Percentiles rank a stretch among this genome's conserved stretches.
These are phyloP conservation scores for Penicillium vulpinum DNA, from an alignment of 2,329 filamentous ascomycete genomes.

Conservation along the genomic window DNA sequence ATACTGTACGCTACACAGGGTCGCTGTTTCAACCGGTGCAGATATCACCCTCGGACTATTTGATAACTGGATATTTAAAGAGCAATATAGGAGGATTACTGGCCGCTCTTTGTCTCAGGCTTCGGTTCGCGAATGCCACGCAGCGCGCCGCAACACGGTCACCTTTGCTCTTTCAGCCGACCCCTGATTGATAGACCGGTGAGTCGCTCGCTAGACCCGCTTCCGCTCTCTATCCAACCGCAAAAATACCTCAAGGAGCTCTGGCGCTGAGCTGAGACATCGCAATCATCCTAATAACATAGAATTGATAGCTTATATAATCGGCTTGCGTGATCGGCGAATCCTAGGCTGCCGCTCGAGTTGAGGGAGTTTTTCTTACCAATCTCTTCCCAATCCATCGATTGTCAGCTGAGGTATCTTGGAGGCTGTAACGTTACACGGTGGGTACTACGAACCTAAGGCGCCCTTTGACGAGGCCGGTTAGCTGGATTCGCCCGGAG, in stretches of 20 bases:
- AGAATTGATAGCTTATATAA: constrained; percentile 1
- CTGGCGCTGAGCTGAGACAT: not conserved
- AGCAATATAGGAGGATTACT: too few species aligned
- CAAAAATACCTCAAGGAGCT: too few species aligned
- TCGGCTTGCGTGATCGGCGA: not conserved
- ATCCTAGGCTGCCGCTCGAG: not conserved
- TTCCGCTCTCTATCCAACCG: not conserved
- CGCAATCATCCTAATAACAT: not conserved
- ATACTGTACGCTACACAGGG: not conserved
- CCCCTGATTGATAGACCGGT: not conserved
- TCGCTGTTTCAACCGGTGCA: not conserved
- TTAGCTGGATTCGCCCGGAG: not conserved
- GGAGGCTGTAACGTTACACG: not conserved
- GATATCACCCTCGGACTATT: not conserved
- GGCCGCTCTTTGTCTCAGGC: not conserved
- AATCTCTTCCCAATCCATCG: constrained; percentile 1
- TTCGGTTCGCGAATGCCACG: not conserved
- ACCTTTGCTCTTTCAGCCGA: not conserved
- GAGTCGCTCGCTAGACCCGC: not conserved
- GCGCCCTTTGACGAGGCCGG: not conserved
- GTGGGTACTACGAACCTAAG: not conserved
- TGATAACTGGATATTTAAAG: too few species aligned
- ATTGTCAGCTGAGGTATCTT: constrained; percentile 1
- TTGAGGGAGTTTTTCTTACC: too few species aligned
- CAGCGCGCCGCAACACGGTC: not conserved